Evolutionary conservation across 192 early-diverging fungal species (phyloP), one percentile per base, ranked within the genome.

Genomic region (Coemansia sp.): DNA sequence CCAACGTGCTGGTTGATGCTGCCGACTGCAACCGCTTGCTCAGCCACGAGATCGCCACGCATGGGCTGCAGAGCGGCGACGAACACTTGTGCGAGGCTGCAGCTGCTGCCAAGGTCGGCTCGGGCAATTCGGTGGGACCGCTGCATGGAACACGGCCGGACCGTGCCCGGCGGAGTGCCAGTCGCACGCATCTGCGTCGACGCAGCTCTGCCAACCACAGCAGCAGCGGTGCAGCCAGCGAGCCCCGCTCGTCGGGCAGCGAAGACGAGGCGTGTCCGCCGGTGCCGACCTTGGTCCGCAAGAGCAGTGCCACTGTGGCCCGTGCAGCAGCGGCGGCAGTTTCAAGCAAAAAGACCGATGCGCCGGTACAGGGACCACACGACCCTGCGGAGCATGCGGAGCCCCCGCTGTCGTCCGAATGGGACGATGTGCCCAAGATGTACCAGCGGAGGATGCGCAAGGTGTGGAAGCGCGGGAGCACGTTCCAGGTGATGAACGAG

Each of bases 401-500:
- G 40, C 40, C 58, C 4, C 38, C 51, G 11, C 41, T 45, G 31
- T 65, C 63, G 54, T 66, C 69, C 10, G 76, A 79, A 17, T 79
- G 76, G 76, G 69, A 68, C 42, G 76, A 79, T 15, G 62, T 79
- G 57, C 76, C 76, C 3, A 47, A 45, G 15, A 61, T 31, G 56
- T 88, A 42, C 86, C 90, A 26, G 80, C 66, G 62, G 36, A 60
- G 66, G 0, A 62, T 72, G 60, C 64, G 62, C 55, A 67, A 64
- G 52, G 76, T 72, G 54, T 79, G 76, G 76, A 67, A 62, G 66
- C 76, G 76, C 51, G 69, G 66, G 50, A 70, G 89, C 66, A 85
- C 88, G 3, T 95, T 93, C 75, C 84, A 94, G 61, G 90, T 99
- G 26, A 68, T 99, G 53, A 99, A 99, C 53, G 96, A 98, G 53